Percentiles rank a stretch among this genome's conserved stretches.
phyloP scores from a whole-genome alignment of 129 eudicot genomes.

The Rutidosis leptorrhynchoides region DNA sequence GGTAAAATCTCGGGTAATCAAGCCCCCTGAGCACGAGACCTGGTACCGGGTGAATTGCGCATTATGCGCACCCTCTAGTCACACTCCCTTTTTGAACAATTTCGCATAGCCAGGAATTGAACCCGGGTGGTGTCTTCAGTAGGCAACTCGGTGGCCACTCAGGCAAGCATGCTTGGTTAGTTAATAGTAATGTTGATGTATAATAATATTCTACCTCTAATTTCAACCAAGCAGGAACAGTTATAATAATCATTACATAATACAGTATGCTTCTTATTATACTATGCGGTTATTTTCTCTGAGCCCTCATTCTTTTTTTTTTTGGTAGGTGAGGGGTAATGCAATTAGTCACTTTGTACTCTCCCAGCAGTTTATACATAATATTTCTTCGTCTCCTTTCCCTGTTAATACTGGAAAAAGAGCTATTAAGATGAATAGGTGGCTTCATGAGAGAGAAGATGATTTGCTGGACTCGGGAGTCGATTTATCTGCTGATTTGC shows the following conservation, averaged over 20 bases:
- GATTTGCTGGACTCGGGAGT: slow-evolving; percentile 56
- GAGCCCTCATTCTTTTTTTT: neutral
- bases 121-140: no score
- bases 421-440: slow-evolving; percentile 57
- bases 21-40: no score
- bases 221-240: neutral
- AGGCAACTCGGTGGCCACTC: no score
- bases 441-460: slow-evolving; percentile 65
- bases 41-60: no score
- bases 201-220: no score
- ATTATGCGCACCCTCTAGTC: no score
- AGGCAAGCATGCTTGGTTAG: no score
- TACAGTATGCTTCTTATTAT: neutral
- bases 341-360: slow-evolving; percentile 55
- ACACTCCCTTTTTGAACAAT: no score
- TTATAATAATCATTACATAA: neutral
- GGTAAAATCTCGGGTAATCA: no score
- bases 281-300: neutral
- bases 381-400: slow-evolving; percentile 54
- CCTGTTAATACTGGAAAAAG: slow-evolving; percentile 73
- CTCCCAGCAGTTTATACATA: slow-evolving; percentile 65
- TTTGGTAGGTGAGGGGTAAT: slow-evolving; percentile 69
- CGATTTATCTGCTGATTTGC: slow-evolving; percentile 60
- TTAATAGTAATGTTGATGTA: no score
- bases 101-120: no score